Base-by-base conservation (phyloP, 1,284 basidiomycete species). In the Phylloporus gajari region DNA sequence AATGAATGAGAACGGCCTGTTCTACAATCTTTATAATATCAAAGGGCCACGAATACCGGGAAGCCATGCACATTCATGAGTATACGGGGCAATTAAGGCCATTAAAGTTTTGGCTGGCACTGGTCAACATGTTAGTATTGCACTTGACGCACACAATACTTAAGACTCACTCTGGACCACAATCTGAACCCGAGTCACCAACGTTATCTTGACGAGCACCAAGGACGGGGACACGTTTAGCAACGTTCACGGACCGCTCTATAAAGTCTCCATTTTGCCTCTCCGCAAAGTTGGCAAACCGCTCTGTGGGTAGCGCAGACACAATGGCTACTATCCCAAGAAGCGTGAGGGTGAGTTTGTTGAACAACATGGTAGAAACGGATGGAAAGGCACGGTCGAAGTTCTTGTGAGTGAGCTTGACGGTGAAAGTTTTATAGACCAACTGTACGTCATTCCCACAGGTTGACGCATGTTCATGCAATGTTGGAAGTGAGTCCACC, bases 341-440 rank as follows among this genome's bases (percentile, higher is more conserved):
- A 32, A 75, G 51, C 3, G 38, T 23, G 17, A 74, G 44, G 30
- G 71, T 56, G 30, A 75, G 32, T 59, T 71, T 74, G 51, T 69
- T 74, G 60, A 61, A 17, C 23, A 61, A 38, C 60, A 42, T 61
- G 38, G 23, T 61, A 15, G 3, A 25, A 27, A 53, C 27, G 51
- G 51, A 27, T 4, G 51, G 27, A 53, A n/a, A n/a, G n/a, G n/a
- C n/a, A n/a, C n/a, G n/a, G n/a, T n/a, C n/a, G n/a, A n/a, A n/a
- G n/a, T n/a, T n/a, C n/a, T n/a, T n/a, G n/a, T n/a, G n/a, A n/a
- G n/a, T n/a, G n/a, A n/a, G n/a, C n/a, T n/a, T 13, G 25, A 53
- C 7, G 25, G 12, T 8, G n/a, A 5, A 13, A 21, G 51, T 53
- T 53, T 53, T 53, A 17, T 53, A 9, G n/a, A 27, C n/a, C 6